Evolutionary conservation across 2,329 filamentous ascomycete genomes (phyloP), one percentile per base, ranked within the genome.

Genomic region (Pezicula neosporulosa): DNA sequence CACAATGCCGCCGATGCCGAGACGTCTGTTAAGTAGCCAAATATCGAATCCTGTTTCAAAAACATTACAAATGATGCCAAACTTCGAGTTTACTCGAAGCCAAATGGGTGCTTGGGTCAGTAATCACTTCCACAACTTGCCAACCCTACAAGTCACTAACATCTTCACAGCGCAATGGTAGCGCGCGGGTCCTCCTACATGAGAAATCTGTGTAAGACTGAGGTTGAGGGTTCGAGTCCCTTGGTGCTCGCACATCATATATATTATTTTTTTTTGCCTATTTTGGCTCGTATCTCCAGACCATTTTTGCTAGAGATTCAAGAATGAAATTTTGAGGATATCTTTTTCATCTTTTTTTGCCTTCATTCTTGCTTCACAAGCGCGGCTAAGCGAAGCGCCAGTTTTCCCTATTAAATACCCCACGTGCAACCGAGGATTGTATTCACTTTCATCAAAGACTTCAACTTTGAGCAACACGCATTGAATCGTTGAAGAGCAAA

Each of bases 141-240:
- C n/a, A 30, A 30, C 18, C 18, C 18, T 12, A 19, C 30, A 27
- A 45, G 27, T 30, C 12, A 8, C 9, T 8, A 15, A 12, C 24
- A 30, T 45, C 13, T 3, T n/a, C 2, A 21, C 30, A n/a, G 70
- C 71, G 71, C 70, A 73, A 72, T 72, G 71, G 72, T 73, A 74
- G 71, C 71, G 71, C 70, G 71, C 68, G 69, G 69, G 70, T 72
- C 71, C 72, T 74, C 72, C 72, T 46, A 54, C 12, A 21, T 45
- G 18, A n/a, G 37, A 15, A 28, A 13, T 21, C 28, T 35, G 19
- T 30, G 24, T 35, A 30, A 56, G 62, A 62, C 62, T 60, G 53
- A 65, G 63, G 63, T 64, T 65, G 63, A 61, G 61, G 62, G 60
- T 63, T 63, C 61, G 63, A 66, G 62, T 64, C 63, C 59, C 56